Evolutionary conservation across 2,329 filamentous ascomycete genomes (phyloP).

Genomic region (Penicillium sp.): DNA sequence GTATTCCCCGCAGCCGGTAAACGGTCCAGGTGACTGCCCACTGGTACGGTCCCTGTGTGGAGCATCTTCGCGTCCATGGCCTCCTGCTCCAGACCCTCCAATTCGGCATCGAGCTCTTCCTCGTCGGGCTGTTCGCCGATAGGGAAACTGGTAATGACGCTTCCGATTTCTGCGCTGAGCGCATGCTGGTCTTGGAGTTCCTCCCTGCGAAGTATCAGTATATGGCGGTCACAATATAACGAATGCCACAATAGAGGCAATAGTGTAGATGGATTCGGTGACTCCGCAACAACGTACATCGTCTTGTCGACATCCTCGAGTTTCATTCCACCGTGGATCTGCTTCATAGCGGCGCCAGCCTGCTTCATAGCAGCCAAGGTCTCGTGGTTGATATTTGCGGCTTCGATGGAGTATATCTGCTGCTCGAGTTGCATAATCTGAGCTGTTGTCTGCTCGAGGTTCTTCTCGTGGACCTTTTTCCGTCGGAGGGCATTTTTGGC

Average conservation of each 20-base stretch:
- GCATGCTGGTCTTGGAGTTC: constrained; percentile 86
- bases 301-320: constrained; percentile 93
- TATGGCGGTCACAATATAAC: neutral
- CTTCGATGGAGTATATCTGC: constrained; percentile 95
- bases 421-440: constrained; percentile 92
- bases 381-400: constrained; percentile 97
- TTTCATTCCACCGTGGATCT: constrained; percentile 85
- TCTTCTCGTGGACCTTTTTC: constrained; percentile 92
- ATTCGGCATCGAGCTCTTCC: constrained; percentile 76
- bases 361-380: constrained; percentile 92
- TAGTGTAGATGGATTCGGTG: neutral
- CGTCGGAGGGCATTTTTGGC: constrained; percentile 86
- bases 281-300: constrained; percentile 64
- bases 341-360: constrained; percentile 84
- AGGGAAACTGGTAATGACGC: constrained; percentile 72
- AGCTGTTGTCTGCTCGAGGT: constrained; percentile 81
- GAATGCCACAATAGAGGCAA: neutral
- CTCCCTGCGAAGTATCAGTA: constrained; percentile 60
- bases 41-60: constrained; percentile 79
- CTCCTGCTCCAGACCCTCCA: constrained; percentile 87
- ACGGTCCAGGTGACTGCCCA: constrained; percentile 71
- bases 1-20: constrained; percentile 72
- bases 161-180: constrained; percentile 88
- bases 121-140: constrained; percentile 75
- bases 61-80: constrained; percentile 91